A percentile compares a stretch with the other conserved stretches of the same genome.
phyloP scores from a whole-genome alignment of 768 basidiomycete species.

The Suillus subluteus region DNA sequence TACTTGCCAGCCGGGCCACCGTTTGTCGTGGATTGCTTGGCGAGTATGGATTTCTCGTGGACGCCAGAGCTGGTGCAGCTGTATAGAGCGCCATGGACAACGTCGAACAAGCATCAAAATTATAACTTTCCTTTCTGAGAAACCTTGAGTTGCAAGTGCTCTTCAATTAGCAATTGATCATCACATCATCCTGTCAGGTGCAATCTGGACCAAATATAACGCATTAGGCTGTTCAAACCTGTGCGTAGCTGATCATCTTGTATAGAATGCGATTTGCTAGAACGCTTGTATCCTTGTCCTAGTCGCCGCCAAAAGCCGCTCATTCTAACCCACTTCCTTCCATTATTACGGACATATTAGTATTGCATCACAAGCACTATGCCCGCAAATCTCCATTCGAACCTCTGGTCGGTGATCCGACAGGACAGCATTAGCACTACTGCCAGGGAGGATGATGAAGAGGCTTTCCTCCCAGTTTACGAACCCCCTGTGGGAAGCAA shows the following conservation, averaged over 20 bases:
- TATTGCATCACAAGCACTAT: not conserved
- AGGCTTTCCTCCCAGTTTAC: conserved; percentile 28
- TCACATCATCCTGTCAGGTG: not conserved
- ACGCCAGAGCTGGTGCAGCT: conserved; percentile 21
- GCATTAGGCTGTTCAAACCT: not conserved
- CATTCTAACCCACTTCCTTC: not conserved
- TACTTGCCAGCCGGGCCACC: conserved; percentile 90
- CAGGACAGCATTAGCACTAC: conserved; percentile 18
- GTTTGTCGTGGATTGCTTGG: conserved; percentile 23
- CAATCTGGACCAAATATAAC: not conserved
- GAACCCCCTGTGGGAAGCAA: conserved; percentile 15
- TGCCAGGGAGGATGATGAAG: conserved; percentile 12
- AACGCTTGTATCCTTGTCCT: not conserved
- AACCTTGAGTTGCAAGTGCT: not conserved
- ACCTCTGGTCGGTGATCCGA: conserved; percentile 26
- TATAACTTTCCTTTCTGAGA: conserved; percentile 20
- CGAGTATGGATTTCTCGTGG: conserved; percentile 15
- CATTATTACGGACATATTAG: not conserved
- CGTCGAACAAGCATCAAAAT: conserved; percentile 25
- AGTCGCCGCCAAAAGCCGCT: not conserved
- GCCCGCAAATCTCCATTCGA: conserved; percentile 2
- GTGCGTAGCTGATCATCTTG: not conserved
- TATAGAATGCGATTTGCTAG: not conserved
- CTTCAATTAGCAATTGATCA: not conserved
- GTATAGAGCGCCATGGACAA: conserved; percentile 20